These are phyloP conservation scores for Tricholoma bakamatsutake DNA, from an alignment of 768 basidiomycete species.

Conservation along the genomic window DNA sequence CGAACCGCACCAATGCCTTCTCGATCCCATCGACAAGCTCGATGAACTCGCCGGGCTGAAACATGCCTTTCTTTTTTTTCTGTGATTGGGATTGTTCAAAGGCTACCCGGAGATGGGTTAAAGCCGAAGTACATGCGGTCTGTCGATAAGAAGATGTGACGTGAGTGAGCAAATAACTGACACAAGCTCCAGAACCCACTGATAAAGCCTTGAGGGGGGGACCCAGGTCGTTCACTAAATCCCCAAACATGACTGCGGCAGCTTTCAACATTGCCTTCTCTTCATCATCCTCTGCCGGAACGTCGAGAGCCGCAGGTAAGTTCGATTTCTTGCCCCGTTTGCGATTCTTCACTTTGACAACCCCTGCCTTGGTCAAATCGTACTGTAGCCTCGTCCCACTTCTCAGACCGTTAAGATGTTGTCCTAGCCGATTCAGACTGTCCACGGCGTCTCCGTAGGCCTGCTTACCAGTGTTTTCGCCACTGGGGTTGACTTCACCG, in stretches of 20 bases:
- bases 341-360: conserved; percentile 17
- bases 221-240: conserved; percentile 73
- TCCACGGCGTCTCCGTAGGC: conserved; percentile 86
- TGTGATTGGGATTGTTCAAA: conserved; percentile 45
- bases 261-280: conserved; percentile 46
- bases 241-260: conserved; percentile 71
- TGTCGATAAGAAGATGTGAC: conserved; percentile 19
- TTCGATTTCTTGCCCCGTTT: conserved; percentile 15
- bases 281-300: conserved; percentile 22
- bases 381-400: conserved; percentile 81
- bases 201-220: conserved; percentile 71
- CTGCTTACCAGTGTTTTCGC: conserved; percentile 30
- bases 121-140: conserved; percentile 54
- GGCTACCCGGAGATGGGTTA: conserved; percentile 59
- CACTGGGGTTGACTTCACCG: conserved; percentile 20
- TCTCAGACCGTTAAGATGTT: conserved; percentile 87
- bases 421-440: conserved; percentile 83
- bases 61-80: conserved; percentile 23
- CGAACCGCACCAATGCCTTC: conserved; percentile 65
- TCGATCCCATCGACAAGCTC: conserved; percentile 63
- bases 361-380: conserved; percentile 64
- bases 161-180: neutral
- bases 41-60: conserved; percentile 55
- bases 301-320: conserved; percentile 5
- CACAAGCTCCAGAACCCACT: conserved; percentile 34